Percentiles rank a stretch among this genome's conserved stretches.
phyloP scores from a whole-genome alignment of 495 filamentous ascomycete species.

The Aspergillus nidulans region DNA sequence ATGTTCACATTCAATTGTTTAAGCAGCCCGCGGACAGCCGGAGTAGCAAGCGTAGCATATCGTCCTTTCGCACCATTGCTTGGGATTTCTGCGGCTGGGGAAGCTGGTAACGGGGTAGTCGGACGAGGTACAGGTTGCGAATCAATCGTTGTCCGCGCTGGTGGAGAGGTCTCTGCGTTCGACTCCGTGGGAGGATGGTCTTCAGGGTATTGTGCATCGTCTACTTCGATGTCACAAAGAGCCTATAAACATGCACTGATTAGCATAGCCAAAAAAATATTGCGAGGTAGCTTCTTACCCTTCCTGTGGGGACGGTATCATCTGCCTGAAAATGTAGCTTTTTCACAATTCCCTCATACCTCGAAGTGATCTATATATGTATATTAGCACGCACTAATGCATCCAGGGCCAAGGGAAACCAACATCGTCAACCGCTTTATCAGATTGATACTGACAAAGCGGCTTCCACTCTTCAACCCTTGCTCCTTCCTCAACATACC shows the following conservation, averaged over 20 bases:
- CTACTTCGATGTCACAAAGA: conserved; percentile 53
- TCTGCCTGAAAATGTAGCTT: conserved; percentile 93
- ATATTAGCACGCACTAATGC: conserved; percentile 10
- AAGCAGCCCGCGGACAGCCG: conserved; percentile 83
- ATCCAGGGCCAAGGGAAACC: conserved; percentile 7
- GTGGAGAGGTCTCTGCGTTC: conserved; percentile 23
- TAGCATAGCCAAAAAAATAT: conserved; percentile 8
- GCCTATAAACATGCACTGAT: conserved; percentile 25
- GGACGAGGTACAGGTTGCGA: conserved; percentile 16
- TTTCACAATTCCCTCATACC: conserved; percentile 93
- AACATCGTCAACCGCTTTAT: conserved; percentile 96
- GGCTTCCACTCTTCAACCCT: conserved; percentile 97
- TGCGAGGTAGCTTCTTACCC: conserved; percentile 36
- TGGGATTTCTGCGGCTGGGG: neutral
- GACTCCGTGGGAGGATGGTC: conserved; percentile 43
- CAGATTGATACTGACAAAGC: conserved; percentile 94
- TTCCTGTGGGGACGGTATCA: conserved; percentile 92
- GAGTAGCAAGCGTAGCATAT: conserved; percentile 74
- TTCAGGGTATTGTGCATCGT: conserved; percentile 54
- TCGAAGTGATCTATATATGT: conserved; percentile 70
- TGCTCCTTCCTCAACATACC: conserved; percentile 96
- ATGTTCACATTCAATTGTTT: conserved; percentile 77
- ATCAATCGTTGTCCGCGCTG: conserved; percentile 13
- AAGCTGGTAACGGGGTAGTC: conserved; percentile 13
- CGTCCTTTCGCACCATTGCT: conserved; percentile 34